A percentile compares a stretch with the other conserved stretches of the same genome.
phyloP scores from a whole-genome alignment of 2,329 filamentous ascomycete species.

The Fusarium metavorans region DNA sequence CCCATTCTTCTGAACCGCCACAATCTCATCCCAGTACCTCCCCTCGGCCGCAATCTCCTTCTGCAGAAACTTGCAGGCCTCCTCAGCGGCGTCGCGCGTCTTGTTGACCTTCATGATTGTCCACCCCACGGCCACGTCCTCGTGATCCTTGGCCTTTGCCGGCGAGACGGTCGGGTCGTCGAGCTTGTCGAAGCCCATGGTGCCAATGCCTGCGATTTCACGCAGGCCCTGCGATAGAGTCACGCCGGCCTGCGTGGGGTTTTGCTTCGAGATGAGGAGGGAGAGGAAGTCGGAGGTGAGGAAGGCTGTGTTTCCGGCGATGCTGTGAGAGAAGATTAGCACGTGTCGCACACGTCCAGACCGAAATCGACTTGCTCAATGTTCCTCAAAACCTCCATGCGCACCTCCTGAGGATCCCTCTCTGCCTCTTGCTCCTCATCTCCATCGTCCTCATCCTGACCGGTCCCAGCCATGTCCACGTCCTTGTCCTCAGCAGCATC shows the following conservation, averaged over 20 bases:
- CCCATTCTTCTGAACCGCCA: constrained; percentile 83
- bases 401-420: constrained; percentile 61
- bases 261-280: constrained; percentile 83
- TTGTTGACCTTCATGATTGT: constrained; percentile 81
- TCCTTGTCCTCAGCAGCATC: constrained; percentile 60
- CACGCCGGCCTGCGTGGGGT: constrained; percentile 74
- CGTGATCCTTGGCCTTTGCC: constrained; percentile 67
- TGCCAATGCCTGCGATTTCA: constrained; percentile 78
- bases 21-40: constrained; percentile 88
- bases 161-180: constrained; percentile 70
- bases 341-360: background rate
- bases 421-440: constrained; percentile 56
- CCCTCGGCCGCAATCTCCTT: constrained; percentile 84
- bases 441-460: constrained; percentile 56
- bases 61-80: constrained; percentile 78
- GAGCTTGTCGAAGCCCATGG: constrained; percentile 76
- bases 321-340: constrained; percentile 38
- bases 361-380: constrained; percentile 62
- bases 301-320: constrained; percentile 67
- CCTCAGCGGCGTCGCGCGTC: constrained; percentile 78
- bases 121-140: constrained; percentile 75
- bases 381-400: constrained; percentile 68
- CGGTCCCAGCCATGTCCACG: constrained; percentile 60
- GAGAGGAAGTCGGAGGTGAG: constrained; percentile 86
- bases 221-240: constrained; percentile 80